Base-by-base conservation (phyloP, 805 yeast species). In the Naumovozyma castellii region DNA sequence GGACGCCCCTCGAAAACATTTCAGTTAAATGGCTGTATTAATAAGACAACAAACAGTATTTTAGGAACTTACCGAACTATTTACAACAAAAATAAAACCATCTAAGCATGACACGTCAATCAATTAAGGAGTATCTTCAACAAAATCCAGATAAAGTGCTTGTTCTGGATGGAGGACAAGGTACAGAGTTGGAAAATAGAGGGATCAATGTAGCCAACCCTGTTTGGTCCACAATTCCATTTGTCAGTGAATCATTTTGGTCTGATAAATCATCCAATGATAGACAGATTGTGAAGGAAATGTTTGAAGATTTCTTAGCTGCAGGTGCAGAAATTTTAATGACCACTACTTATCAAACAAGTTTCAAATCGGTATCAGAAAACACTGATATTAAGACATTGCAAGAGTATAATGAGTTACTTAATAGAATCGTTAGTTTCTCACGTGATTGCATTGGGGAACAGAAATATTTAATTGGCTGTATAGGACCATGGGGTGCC, bases 401-500 rank as follows among this genome's bases (percentile, higher is more conserved):
- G 22, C 28, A 41, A 16, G 53, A 52, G 32, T 56, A 57, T 38
- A 35, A 49, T 15, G 42, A 36, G 5, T 36, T 58, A 17, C 40
- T 56, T 29, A 43, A 34, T 16, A 48, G 44, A 25, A 58, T 58
- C 13, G 50, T 48, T 5, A 9, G 32, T 0, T 56, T 53, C 35
- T 45, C 51, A 6, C 43, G 59, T n/a, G 39, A 38, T 4, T 47
- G 54, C 32, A 44, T 52, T 18, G 59, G 56, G 19, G 44, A 47
- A 3, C 51, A 48, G 14, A 43, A 36, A 32, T 54, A 51, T 37
- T 39, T 52, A 28, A 44, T 56, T 1, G 94, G 84, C 0, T 74
- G 84, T 5, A 59, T 83, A 29, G 95, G 94, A 0, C 85, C 94
- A 0, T 84, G 75, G 54, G 94, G 88, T 1, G 83, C 88, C 0